Evolutionary conservation across 129 eudicot species (phyloP), one percentile per base, ranked within the genome.

Genomic region (Smallanthus sonchifolius): DNA sequence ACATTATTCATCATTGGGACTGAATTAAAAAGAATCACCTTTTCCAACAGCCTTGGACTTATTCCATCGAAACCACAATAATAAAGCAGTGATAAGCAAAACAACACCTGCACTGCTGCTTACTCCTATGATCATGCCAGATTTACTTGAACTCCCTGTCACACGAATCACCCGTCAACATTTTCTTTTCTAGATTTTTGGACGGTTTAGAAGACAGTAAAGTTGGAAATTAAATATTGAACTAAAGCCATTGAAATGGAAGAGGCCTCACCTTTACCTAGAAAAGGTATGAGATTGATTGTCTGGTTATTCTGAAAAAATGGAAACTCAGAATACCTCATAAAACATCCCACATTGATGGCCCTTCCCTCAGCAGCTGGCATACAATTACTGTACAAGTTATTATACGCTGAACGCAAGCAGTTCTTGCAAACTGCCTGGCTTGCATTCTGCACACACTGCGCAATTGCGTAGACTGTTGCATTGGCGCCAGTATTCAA

Each of bases 281-380:
- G 57, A 28, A 51, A 51, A n/a, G 57, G 57, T 16, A 5, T 51
- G 28, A 51, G 57, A 16, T 51, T 51, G 57, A 51, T 51, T 51
- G 57, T 51, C 30, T n/a, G 91, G 76, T 90, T 87, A 30, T 65
- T 80, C 8, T 70, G 34, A 48, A 90, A 90, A 64, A 87, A 87
- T 0, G 87, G 64, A 3, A 81, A 69, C 30, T 64, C 83, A 3
- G 96, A 90, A 62, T 81, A 90, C 77, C 96, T 85, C 57, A 84
- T 36, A 55, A 85, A 90, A 76, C 96, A 87, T 30, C 84, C 96
- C n/a, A 86, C 86, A 51, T 83, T 82, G 48, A 85, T 32, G 62
- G 85, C 84, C 70, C 91, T 83, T 39, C 87, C 96, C 57, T 90
- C 93, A 0, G 78, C 72, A 19, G 49, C 49, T 13, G 93, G 96